Percentiles rank a stretch among this genome's conserved stretches.
phyloP scores from a whole-genome alignment of 345 rosid genomes.

The Eucalyptus melliodora region DNA sequence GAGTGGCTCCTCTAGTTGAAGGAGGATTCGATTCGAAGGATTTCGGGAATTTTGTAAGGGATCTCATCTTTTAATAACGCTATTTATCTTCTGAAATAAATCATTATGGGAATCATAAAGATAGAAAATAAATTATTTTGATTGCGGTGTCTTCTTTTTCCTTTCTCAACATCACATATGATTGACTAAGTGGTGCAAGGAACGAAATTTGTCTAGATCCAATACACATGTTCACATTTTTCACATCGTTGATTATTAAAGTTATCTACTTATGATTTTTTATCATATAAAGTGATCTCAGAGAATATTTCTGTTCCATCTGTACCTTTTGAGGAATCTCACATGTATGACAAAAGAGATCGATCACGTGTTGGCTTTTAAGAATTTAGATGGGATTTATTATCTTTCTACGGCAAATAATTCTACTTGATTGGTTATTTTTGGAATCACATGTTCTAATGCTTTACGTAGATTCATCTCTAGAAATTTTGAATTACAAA shows the following conservation, averaged over 20 bases:
- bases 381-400: neutral
- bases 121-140: neutral
- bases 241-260: neutral
- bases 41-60: neutral
- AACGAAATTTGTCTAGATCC: neutral
- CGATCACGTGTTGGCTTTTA: neutral
- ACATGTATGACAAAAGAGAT: neutral
- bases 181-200: neutral
- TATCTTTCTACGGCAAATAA: neutral
- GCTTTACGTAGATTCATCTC: too few species aligned
- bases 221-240: neutral
- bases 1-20: neutral
- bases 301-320: neutral
- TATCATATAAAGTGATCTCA: neutral
- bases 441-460: neutral
- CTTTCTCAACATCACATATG: neutral
- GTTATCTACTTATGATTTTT: too few species aligned
- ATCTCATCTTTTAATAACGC: neutral
- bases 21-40: neutral
- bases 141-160: neutral
- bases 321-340: neutral
- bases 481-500: too few species aligned
- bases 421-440: neutral
- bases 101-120: neutral
- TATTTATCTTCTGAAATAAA: neutral